Conservation (phyloP, 2,329 filamentous ascomycete species). For the Hirsutella thompsonii region DNA sequence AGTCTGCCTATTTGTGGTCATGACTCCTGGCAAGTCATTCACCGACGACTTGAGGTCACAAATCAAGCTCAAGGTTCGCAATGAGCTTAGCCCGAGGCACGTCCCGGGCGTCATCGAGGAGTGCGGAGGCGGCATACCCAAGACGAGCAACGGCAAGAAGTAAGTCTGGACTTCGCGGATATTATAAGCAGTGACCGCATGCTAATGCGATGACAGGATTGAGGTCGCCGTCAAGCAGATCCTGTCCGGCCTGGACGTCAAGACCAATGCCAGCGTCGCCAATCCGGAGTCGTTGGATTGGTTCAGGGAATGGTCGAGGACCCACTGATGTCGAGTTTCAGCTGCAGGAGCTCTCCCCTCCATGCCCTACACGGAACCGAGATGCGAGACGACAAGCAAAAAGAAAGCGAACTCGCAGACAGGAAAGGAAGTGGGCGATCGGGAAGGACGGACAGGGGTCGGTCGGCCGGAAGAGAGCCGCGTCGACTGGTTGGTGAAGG, state of each 20-base stretch:
- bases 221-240: conserved; percentile 97
- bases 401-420: too few species aligned
- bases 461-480: too few species aligned
- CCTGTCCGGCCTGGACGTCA: conserved; percentile 72
- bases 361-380: too few species aligned
- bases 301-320: conserved; percentile 66
- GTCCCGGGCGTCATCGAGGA: conserved; percentile 75
- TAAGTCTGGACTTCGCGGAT: conserved; percentile 26
- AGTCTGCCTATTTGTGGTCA: conserved; percentile 79
- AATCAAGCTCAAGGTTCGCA: conserved; percentile 58
- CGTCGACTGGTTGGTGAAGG: too few species aligned
- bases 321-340: conserved; percentile 21
- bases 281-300: conserved; percentile 81
- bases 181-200: not conserved
- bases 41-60: conserved; percentile 42
- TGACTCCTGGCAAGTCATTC: conserved; percentile 46
- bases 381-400: too few species aligned
- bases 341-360: not conserved
- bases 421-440: too few species aligned
- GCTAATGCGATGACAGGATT: conserved; percentile 41
- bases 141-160: conserved; percentile 95
- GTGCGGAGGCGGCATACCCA: conserved; percentile 69
- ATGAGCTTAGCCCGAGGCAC: conserved; percentile 76
- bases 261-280: conserved; percentile 85
- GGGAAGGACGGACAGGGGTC: too few species aligned